Conservation (phyloP, 805 yeast species). For the Wickerhamiella occidentalis region DNA sequence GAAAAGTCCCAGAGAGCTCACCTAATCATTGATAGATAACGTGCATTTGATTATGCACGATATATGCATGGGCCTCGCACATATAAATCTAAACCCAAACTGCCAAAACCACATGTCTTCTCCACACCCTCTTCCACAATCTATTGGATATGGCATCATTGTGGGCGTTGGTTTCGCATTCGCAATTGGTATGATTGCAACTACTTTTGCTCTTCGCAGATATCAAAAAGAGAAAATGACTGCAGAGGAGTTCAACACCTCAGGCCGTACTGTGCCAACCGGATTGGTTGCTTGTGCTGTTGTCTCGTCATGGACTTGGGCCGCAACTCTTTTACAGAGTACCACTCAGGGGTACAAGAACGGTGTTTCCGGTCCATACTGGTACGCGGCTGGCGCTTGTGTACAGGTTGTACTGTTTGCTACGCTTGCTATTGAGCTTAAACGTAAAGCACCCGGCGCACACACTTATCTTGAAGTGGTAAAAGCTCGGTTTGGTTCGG, state of each 20-base stretch:
- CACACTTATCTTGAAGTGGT: slow-evolving; percentile 85
- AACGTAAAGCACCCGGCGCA: slow-evolving; percentile 80
- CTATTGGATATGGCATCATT: slow-evolving; percentile 79
- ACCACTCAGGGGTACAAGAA: slow-evolving; percentile 66
- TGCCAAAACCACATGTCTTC: not conserved
- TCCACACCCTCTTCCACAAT: slow-evolving; percentile 40
- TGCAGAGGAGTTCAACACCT: slow-evolving; percentile 88
- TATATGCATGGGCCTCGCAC: not conserved
- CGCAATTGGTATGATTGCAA: slow-evolving; percentile 64
- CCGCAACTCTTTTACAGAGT: slow-evolving; percentile 63
- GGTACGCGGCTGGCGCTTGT: slow-evolving; percentile 85
- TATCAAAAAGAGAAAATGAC: slow-evolving; percentile 80
- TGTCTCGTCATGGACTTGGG: slow-evolving; percentile 91
- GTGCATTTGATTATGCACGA: not conserved
- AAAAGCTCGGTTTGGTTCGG: slow-evolving; percentile 65
- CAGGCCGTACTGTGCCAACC: slow-evolving; percentile 78
- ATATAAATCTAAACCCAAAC: not conserved
- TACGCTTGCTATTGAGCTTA: slow-evolving; percentile 75
- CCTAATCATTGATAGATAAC: not conserved
- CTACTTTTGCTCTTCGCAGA: slow-evolving; percentile 57
- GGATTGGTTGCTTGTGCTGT: slow-evolving; percentile 83
- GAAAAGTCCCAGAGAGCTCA: not conserved
- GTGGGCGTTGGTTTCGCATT: slow-evolving; percentile 66
- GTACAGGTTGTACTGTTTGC: slow-evolving; percentile 82
- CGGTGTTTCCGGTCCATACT: slow-evolving; percentile 72